Base-by-base conservation (phyloP, 192 early-diverging fungal genomes). In the Powellomyces hirtus region DNA sequence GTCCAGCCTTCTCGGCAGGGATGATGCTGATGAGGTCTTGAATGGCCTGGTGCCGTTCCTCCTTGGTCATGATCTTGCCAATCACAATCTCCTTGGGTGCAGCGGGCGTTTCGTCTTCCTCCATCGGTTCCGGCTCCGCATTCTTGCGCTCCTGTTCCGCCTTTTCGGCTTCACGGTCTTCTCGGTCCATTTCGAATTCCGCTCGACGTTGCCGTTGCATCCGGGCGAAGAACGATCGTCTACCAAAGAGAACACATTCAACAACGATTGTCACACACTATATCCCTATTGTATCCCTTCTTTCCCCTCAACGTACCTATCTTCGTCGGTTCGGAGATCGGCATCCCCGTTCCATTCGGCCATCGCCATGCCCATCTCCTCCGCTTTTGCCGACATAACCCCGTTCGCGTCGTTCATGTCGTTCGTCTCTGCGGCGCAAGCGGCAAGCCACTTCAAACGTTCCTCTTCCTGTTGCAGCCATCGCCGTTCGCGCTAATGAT, bases 291-390 rank as follows among this genome's bases (percentile, higher is more conserved):
- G n/a, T n/a, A n/a, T n/a, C n/a, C n/a, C n/a, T n/a, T n/a, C n/a
- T 16, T 53, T 16, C 13, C 35, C 13, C 11, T 14, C 40, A 20
- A 58, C 56, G 66, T 24, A 75, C 53, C 70, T 49, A 18, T 45
- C 64, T 14, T 66, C 58, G 24, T 73, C 71, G 4, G 69, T 71
- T 34, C 84, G 82, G 33, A 64, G 62, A 59, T 91, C 89, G 16
- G 75, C 62, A 59, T 93, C 90, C 71, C 94, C 93, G 69, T 94
- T 84, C 79, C 79, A 94, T 40, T 87, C 83, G 6, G 77, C 78
- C 34, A 89, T 74, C 26, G 77, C 71, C 31, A 68, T 59, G 16
- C 74, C 67, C 64, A 38, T 62, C 34, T 76, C 50, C 30, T 79
- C 71, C 22, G 70, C 70, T 27, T 71, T 61, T 33, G 82, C 81